Evolutionary conservation across 805 yeast species (phyloP), one percentile per base, ranked within the genome.

Genomic region (Ogataea haglerorum): DNA sequence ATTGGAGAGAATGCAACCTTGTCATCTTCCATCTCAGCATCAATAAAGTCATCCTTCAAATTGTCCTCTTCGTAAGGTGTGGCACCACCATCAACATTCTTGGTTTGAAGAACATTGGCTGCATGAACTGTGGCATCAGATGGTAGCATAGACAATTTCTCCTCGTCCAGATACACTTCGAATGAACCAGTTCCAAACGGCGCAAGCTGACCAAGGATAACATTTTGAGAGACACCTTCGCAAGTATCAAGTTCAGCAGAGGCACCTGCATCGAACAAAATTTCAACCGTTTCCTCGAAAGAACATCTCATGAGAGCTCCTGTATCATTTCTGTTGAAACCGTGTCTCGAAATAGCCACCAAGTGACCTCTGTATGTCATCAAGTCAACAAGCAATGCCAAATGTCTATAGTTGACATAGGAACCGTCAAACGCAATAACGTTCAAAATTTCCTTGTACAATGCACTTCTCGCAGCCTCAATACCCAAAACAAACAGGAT

Each of bases 371-470:
- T 83, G 28, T 95, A 86, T 2, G 99, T 93, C 99, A 93, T 93
- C 27, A 90, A 95, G 71, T 93, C 99, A 44, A 93, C 98, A 56
- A 93, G 75, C 56, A 93, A 72, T 4, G 99, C 97, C 93, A 93
- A 84, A 60, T 93, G 99, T 69, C 99, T 83, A 69, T 93, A 93
- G 68, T 93, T 93, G 47, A 93, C 99, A 58, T 93, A 93, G 27
- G 99, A 90, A 85, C 99, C 99, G 76, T 93, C 99, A 58, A 95
- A 93, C 3, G 98, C 96, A 76, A 93, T 89, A 55, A 93, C 99
- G 60, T 93, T 93, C 68, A 86, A 80, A 57, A 93, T 89, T 70
- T 93, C 99, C 63, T 82, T 85, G 74, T 83, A 93, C 55, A 93
- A 72, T 1, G 98, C 95, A 39, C 90, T 78, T 65, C 99, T 82